These are phyloP conservation scores for Podosphaera xanthii DNA, from an alignment of 2,329 filamentous ascomycete species.

Conservation along the genomic window DNA sequence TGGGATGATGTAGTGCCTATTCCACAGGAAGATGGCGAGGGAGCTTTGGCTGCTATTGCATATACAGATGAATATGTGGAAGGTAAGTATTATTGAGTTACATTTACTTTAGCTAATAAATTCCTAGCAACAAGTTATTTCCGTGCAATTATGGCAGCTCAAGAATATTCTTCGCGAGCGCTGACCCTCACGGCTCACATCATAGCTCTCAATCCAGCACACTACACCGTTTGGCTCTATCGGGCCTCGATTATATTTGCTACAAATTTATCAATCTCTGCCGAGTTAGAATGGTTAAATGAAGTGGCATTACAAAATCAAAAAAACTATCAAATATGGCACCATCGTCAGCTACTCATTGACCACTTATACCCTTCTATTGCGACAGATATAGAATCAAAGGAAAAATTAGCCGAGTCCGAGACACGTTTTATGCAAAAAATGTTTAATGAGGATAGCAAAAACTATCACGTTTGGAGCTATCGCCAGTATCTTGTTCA, in stretches of 20 bases:
- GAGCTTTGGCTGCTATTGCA: conserved; percentile 75
- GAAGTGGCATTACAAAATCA: conserved; percentile 58
- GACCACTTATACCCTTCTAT: conserved; percentile 35
- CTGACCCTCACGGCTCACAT: conserved; percentile 70
- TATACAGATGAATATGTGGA: conserved; percentile 80
- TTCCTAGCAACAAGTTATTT: conserved; percentile 63
- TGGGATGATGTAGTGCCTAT: conserved; percentile 78
- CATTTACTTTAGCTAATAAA: neutral
- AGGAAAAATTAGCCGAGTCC: conserved; percentile 32
- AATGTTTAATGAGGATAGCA: conserved; percentile 71
- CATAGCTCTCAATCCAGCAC: conserved; percentile 80
- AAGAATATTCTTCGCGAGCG: conserved; percentile 61
- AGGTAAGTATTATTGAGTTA: conserved; percentile 20
- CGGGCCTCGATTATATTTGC: conserved; percentile 56
- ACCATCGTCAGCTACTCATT: conserved; percentile 43
- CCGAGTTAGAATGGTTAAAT: conserved; percentile 71
- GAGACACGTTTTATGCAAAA: conserved; percentile 55
- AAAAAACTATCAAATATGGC: conserved; percentile 99
- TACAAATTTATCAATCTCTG: conserved; percentile 19
- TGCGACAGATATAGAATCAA: conserved; percentile 31
- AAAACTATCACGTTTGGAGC: conserved; percentile 98
- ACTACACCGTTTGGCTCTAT: conserved; percentile 98
- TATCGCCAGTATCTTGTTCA: conserved; percentile 56
- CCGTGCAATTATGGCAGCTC: conserved; percentile 71
- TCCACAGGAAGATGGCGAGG: conserved; percentile 58